phyloP scores from a whole-genome alignment of 129 eudicot genomes.

The Flaveria robusta region DNA sequence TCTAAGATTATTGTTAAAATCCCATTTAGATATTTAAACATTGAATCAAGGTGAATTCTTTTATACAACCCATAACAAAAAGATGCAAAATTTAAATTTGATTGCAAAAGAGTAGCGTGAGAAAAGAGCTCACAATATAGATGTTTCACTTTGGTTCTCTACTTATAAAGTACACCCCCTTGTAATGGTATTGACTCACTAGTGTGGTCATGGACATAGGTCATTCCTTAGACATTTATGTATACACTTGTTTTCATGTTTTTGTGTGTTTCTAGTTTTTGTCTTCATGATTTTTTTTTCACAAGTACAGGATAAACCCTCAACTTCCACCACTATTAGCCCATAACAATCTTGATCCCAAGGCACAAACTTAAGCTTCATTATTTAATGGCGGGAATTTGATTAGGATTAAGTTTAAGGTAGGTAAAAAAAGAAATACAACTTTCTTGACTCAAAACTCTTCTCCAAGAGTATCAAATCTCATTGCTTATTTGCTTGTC shows the following conservation, averaged over 20 bases:
- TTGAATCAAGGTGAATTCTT: too few relatives aligned
- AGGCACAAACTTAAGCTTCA: background rate
- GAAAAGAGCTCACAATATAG: too few relatives aligned
- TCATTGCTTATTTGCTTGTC: background rate
- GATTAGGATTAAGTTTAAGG: background rate
- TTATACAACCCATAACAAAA: too few relatives aligned
- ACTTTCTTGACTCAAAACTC: background rate
- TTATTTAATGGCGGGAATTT: background rate
- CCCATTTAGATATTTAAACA: background rate
- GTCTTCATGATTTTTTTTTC: background rate
- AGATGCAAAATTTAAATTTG: too few relatives aligned
- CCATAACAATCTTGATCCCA: background rate
- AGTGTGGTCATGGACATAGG: background rate
- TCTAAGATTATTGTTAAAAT: background rate
- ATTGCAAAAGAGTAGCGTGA: too few relatives aligned
- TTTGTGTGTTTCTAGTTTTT: background rate
- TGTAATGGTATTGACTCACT: background rate
- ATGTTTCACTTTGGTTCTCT: too few relatives aligned
- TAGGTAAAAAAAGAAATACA: background rate
- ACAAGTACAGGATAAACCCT: background rate
- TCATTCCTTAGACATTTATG: background rate
- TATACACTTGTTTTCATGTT: background rate
- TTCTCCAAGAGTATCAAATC: background rate
- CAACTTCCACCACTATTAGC: background rate
- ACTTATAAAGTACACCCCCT: background rate